Base-by-base conservation (phyloP, 176 grass and related monocot genomes). In the Raddia distichophylla region DNA sequence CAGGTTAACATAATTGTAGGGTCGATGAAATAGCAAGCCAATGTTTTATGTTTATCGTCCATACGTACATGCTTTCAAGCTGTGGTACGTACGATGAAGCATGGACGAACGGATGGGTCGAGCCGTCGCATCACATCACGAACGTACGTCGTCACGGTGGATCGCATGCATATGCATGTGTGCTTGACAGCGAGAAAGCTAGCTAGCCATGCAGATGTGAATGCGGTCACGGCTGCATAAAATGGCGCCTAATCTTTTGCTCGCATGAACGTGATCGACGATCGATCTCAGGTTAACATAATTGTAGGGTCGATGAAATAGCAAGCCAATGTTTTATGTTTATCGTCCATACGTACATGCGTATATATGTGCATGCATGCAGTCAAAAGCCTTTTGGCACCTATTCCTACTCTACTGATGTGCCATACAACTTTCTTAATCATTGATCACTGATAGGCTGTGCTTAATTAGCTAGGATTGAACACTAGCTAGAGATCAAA, bases 41-140 rank as follows among this genome's bases (percentile, higher is more conserved):
- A 77, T 77, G 75, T 77, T 77, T 64, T n/a, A n/a, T n/a, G n/a
- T 40, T 40, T 40, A 64, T 77, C 45, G 19, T 59, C 43, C 59
- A 14, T 77, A 64, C 37, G 37, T 40, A 2, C 40, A 15, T 15
- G 17, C n/a, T n/a, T n/a, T n/a, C n/a, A n/a, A n/a, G n/a, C n/a
- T 27, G 27, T 27, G 27, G 27, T 27, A 27, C 27, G 27, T 27
- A 27, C 27, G 27, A 27, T 27, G 27, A 8, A 75, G 76, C 17
- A 50, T 77, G 48, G 14, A 66, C 69, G 58, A 34, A 15, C 22
- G 20, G 51, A 76, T 9, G 6, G 13, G 5, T 58, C 64, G 18
- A 57, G 37, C 7, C 64, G 34, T 80, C 78, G 78, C 51, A 7
- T 84, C 64, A 13, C 55, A 8, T 17, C 52, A 10, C 43, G 63